Base-by-base conservation (phyloP, 2,329 filamentous ascomycete genomes). In the Podosphaera xanthii region DNA sequence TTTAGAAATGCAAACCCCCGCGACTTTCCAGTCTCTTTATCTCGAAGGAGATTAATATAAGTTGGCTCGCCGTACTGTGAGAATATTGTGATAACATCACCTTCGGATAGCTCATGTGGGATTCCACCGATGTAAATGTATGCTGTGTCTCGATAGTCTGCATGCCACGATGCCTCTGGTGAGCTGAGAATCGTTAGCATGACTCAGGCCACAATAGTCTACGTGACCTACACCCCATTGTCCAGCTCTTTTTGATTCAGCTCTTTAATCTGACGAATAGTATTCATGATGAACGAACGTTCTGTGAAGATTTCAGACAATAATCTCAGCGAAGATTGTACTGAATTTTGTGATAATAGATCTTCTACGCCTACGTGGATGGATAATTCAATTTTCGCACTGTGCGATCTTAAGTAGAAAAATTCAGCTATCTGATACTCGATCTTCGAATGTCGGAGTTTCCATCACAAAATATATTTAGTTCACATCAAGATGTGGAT, bases 81-180 rank as follows among this genome's bases (percentile, higher is more conserved):
- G 75, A 97, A 98, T 61, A 98, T 94, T 9, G 90, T 90, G 64
- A 97, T 81, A 62, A 98, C 79, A 72, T 98, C 92, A 71, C 94
- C 94, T 74, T 98, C 92, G 56, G 88, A 89, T 48, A 98, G 78
- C 67, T 94, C 87, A 72, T 86, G 94, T 2, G 90, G 88, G 10
- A 98, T 78, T 35, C 91, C 91, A 68, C 94, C 94, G 65, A 98
- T 90, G 76, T 96, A 95, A 69, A 98, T 76, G 71, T 91, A 98
- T 61, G 92, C 94, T 1, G 92, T 97, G 74, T 94, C 92, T 73
- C 88, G 87, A 73, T 97, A 98, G 75, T 98, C 94, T 70, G 85
- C 84, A 70, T 97, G 91, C 91, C 91, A 97, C 60, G 91, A 96
- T 63, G 85, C 91, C 72, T 89, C 83, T 49, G 90, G 84, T 2